phyloP scores from a whole-genome alignment of 371 early-diverging fungal species.

The Mucor indicus region DNA sequence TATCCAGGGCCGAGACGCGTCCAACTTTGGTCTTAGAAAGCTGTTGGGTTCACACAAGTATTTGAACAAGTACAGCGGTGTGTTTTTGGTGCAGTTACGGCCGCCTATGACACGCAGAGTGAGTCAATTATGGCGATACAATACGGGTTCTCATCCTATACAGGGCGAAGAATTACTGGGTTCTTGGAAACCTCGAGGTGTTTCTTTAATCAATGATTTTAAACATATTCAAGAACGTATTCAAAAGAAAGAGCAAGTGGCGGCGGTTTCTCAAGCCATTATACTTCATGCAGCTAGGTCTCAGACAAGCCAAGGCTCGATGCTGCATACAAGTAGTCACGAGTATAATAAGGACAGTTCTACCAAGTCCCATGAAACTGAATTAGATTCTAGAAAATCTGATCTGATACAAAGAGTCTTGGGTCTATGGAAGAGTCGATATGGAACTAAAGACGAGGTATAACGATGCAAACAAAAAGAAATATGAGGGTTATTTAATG shows the following conservation, averaged over 20 bases:
- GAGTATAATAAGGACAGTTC: neutral
- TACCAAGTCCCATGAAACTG: too few relatives aligned
- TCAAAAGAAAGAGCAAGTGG: conserved; percentile 29
- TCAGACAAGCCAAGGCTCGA: conserved; percentile 22
- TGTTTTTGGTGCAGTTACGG: conserved; percentile 55
- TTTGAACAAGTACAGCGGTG: conserved; percentile 47
- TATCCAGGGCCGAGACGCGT: conserved; percentile 52
- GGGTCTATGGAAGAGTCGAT: conserved; percentile 47
- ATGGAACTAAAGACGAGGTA: conserved; percentile 53
- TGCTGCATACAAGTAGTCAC: too few relatives aligned
- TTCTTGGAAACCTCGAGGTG: conserved; percentile 74
- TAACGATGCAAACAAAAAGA: neutral
- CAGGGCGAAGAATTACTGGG: conserved; percentile 81
- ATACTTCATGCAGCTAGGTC: conserved; percentile 24
- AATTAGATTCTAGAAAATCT: conserved; percentile 7
- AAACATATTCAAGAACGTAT: conserved; percentile 43
- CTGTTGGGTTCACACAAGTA: conserved; percentile 33
- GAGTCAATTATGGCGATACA: conserved; percentile 70
- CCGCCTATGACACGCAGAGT: conserved; percentile 59
- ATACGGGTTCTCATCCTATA: conserved; percentile 71
- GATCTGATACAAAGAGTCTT: conserved; percentile 42
- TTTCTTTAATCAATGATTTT: conserved; percentile 65
- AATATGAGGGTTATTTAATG: neutral
- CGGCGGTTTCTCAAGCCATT: conserved; percentile 28
- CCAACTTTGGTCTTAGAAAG: conserved; percentile 37